Evolutionary conservation across 1,139 yeast genomes (phyloP).

Genomic region (Geotrichum klebahnii): DNA sequence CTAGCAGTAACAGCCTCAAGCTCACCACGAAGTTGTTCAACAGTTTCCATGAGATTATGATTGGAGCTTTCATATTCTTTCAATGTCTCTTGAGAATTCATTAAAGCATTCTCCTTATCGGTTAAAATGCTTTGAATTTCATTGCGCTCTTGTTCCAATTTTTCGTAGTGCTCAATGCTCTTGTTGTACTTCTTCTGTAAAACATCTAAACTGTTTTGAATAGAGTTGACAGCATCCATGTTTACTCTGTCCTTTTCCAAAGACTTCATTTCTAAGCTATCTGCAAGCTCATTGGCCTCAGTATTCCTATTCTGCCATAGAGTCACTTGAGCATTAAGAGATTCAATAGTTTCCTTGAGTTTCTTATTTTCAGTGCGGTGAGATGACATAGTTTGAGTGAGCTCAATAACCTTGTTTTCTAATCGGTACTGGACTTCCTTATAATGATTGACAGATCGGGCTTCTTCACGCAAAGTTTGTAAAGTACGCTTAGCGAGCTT

Average conservation of each 20-base stretch:
- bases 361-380: slow-evolving; percentile 78
- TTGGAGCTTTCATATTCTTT: slow-evolving; percentile 35
- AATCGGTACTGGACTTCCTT: slow-evolving; percentile 88
- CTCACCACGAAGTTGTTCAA: slow-evolving; percentile 65
- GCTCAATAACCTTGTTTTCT: slow-evolving; percentile 92
- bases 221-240: slow-evolving; percentile 50
- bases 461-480: slow-evolving; percentile 66
- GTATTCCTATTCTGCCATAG: slow-evolving; percentile 37
- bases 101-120: slow-evolving; percentile 57
- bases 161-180: slow-evolving; percentile 60
- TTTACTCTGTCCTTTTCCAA: slow-evolving; percentile 54
- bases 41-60: slow-evolving; percentile 53
- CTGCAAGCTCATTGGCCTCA: slow-evolving; percentile 31
- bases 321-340: slow-evolving; percentile 41
- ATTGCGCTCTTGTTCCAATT: slow-evolving; percentile 61
- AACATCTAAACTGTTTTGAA: slow-evolving; percentile 46
- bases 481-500: slow-evolving; percentile 66
- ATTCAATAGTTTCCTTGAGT: slow-evolving; percentile 58
- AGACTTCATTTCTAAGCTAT: slow-evolving; percentile 47
- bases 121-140: slow-evolving; percentile 55
- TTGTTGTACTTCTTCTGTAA: slow-evolving; percentile 55
- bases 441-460: slow-evolving; percentile 83
- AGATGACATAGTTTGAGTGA: slow-evolving; percentile 76
- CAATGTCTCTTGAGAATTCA: slow-evolving; percentile 33
- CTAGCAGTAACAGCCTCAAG: slow-evolving; percentile 43